These are phyloP conservation scores for Excoecaria agallocha DNA, from an alignment of 345 rosid species.

Conservation along the genomic window DNA sequence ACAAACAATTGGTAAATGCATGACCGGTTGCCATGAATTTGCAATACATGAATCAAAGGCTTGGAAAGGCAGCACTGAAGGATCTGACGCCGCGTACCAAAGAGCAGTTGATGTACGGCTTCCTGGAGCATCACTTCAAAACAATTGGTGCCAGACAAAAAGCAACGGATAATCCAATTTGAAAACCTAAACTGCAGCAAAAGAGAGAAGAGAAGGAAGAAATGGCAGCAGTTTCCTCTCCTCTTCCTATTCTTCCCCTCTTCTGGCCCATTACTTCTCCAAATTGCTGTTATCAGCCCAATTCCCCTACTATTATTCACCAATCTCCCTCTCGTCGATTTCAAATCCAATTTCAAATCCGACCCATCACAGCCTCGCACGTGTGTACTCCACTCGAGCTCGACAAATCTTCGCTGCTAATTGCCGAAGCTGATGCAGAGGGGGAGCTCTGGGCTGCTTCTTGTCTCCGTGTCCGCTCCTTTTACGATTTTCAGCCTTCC, in stretches of 20 bases:
- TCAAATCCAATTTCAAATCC: no score
- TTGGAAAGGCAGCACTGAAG: no score
- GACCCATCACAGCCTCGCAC: slow-evolving; percentile 30
- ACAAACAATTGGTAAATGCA: no score
- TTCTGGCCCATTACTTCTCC: slow-evolving; percentile 14
- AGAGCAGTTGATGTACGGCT: no score
- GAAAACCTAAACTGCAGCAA: background rate
- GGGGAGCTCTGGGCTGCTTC: slow-evolving; percentile 89
- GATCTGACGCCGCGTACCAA: no score
- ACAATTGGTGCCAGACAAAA: background rate
- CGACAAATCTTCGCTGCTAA: slow-evolving; percentile 53
- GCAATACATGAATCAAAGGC: no score
- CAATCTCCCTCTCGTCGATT: slow-evolving; percentile 25
- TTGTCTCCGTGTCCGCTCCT: slow-evolving; percentile 75
- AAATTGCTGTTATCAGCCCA: background rate
- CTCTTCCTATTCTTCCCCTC: slow-evolving; percentile 12
- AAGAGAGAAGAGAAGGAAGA: background rate
- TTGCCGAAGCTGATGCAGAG: slow-evolving; percentile 61
- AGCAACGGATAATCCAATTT: slow-evolving; percentile 3
- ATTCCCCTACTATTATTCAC: slow-evolving; percentile 16
- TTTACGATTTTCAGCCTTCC: slow-evolving; percentile 47
- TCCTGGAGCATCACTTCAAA: no score
- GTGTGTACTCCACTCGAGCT: slow-evolving; percentile 38
- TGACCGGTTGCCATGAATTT: no score
- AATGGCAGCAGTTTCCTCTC: slow-evolving; percentile 41